Evolutionary conservation across 1,284 basidiomycete genomes (phyloP).

Genomic region (Malassezia brasiliensis): DNA sequence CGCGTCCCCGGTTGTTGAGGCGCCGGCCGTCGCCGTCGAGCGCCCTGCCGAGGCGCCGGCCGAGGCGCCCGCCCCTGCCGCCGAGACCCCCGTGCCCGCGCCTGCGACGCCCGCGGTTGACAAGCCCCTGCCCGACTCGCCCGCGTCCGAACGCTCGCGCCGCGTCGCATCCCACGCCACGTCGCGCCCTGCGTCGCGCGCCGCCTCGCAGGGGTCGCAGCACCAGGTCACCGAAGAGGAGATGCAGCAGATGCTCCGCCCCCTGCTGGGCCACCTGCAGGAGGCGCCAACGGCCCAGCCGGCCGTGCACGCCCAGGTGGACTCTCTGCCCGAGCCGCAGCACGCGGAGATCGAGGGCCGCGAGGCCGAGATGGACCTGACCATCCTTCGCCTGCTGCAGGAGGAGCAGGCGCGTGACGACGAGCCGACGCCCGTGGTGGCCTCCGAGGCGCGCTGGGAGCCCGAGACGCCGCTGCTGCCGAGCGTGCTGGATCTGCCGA

Average conservation of each 20-base stretch:
- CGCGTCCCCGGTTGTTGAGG: too few species aligned
- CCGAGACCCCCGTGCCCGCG: too few species aligned
- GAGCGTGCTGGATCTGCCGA: neutral
- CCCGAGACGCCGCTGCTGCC: neutral
- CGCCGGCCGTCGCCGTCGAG: too few species aligned
- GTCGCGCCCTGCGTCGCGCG: too few species aligned
- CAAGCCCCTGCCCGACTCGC: too few species aligned
- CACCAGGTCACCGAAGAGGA: conserved; percentile 12
- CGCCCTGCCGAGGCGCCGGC: too few species aligned
- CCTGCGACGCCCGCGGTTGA: too few species aligned
- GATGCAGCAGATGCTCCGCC: conserved; percentile 12
- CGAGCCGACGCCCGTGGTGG: neutral
- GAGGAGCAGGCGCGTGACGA: neutral
- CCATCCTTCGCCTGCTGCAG: neutral
- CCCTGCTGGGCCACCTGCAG: conserved; percentile 9
- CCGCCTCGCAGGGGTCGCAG: neutral
- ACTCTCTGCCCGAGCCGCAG: neutral
- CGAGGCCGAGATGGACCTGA: neutral
- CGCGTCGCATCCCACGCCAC: too few species aligned
- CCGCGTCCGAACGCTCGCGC: too few species aligned
- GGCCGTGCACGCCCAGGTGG: neutral
- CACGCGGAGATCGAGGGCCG: neutral
- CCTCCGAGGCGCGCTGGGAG: neutral
- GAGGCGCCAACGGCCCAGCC: neutral
- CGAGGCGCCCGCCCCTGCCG: too few species aligned